Conservation (phyloP, 257 asterid species). For the Fraxinus anomala region DNA sequence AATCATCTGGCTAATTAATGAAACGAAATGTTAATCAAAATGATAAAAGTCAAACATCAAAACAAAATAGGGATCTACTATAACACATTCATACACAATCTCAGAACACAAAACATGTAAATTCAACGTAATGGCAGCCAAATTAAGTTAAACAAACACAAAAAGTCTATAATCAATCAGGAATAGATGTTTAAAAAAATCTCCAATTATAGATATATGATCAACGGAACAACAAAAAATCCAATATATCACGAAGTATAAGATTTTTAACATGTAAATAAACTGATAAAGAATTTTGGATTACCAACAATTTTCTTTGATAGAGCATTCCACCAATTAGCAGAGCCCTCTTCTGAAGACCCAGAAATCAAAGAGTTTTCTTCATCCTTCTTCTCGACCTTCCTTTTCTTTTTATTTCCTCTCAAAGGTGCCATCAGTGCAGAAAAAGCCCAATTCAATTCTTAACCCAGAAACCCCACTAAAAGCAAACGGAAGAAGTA, state of each 20-base stretch:
- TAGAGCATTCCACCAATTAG: slow-evolving; percentile 67
- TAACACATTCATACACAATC: background rate
- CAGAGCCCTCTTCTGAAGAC: slow-evolving; percentile 59
- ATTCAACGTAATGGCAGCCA: slow-evolving; percentile 6
- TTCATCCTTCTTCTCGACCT: slow-evolving; percentile 58
- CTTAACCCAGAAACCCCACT: slow-evolving; percentile 31
- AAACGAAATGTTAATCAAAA: slow-evolving; percentile 6
- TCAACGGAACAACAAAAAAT: slow-evolving; percentile 1
- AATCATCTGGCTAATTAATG: slow-evolving; percentile 15
- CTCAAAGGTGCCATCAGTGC: slow-evolving; percentile 64
- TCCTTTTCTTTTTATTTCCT: slow-evolving; percentile 68
- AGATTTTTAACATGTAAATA: slow-evolving; percentile 20
- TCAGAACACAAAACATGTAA: background rate
- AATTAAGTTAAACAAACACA: slow-evolving; percentile 1
- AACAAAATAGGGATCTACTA: background rate
- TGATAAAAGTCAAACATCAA: background rate
- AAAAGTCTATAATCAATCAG: background rate
- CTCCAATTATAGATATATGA: slow-evolving; percentile 9
- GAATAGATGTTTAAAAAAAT: background rate
- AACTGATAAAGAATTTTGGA: slow-evolving; percentile 20
- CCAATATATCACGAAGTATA: slow-evolving; percentile 6
- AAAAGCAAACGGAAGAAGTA: slow-evolving; percentile 19
- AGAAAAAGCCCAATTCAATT: slow-evolving; percentile 30
- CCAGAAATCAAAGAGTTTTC: slow-evolving; percentile 47
- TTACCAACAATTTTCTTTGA: slow-evolving; percentile 62